Evolutionary conservation across 1,284 basidiomycete species (phyloP).

Genomic region (Puccinia coronata): DNA sequence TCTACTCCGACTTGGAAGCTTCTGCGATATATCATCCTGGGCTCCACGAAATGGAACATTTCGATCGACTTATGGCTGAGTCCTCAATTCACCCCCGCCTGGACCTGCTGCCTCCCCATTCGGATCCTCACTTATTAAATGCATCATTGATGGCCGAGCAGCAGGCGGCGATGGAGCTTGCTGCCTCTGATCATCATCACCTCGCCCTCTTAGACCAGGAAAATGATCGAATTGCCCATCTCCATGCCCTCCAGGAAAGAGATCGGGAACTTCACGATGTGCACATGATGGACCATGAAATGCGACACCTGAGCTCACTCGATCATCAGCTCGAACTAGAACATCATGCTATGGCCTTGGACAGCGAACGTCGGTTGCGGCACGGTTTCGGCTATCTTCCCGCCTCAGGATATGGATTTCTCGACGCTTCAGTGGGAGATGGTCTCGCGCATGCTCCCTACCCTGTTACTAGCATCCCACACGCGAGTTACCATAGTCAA

Average conservation of each 20-base stretch:
- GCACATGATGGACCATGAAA: neutral
- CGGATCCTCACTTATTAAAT: slow-evolving; percentile 6
- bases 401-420: neutral
- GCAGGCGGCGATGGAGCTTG: neutral
- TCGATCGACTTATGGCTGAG: slow-evolving; percentile 25
- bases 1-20: slow-evolving; percentile 11
- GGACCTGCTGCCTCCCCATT: neutral
- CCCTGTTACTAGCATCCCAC: neutral
- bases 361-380: neutral
- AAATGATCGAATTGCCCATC: neutral
- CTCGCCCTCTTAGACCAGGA: slow-evolving; percentile 3
- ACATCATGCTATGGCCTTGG: slow-evolving; percentile 9
- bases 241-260: slow-evolving; percentile 14
- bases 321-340: slow-evolving; percentile 5
- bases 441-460: slow-evolving; percentile 4
- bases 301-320: neutral
- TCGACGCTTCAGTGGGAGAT: slow-evolving; percentile 6
- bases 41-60: neutral
- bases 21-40: slow-evolving; percentile 10
- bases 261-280: slow-evolving; percentile 9
- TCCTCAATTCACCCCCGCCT: slow-evolving; percentile 15
- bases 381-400: neutral
- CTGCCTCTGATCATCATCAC: neutral
- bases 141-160: slow-evolving; percentile 5
- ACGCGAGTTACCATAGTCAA: neutral